Base-by-base conservation (phyloP, 805 yeast species). In the Isabelozyma pseudorhagii region DNA sequence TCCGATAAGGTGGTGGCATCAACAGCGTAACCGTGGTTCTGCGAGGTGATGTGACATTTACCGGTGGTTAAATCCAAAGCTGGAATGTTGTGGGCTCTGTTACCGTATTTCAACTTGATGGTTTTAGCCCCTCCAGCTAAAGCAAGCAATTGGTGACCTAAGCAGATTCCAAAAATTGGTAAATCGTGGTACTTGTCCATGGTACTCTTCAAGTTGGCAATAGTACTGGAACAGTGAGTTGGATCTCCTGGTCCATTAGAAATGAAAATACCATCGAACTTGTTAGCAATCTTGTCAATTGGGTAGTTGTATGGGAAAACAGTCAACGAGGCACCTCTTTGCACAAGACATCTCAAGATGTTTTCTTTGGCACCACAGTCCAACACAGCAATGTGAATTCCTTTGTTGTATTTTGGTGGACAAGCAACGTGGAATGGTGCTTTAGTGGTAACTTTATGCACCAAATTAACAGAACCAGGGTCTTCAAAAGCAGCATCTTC, bases 311-410 rank as follows among this genome's bases (percentile, higher is more conserved):
- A 92, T 46, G 99, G 99, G 81, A 94, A 87, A 13, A 94, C 98
- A 3, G 98, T 94, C 59, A 93, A 83, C 25, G 96, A 87, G 36
- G 97, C 97, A 54, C 98, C 99, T 72, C 99, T 86, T 56, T 89
- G 81, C 29, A 89, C 98, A 45, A 94, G 79, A 54, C 97, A 91
- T 74, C 99, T 85, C 66, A 94, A 78, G 56, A 94, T 94, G 74
- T 94, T 94, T 74, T 94, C 98, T 77, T 94, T 94, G 57, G 94
- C 97, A 66, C 99, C 99, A 72, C 99, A 94, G 71, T 94, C 99
- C 50, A 94, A 78, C 38, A 94, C 91, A 11, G 97, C 97, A 59
- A 94, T 84, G 66, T 93, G 97, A 46, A 69, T 57, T 61, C 82
- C 81, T 52, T 76, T 75, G 59, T 80, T 79, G 57, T 76, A 72